Conservation (phyloP, 306 rosid species). For the Notholithocarpus densiflorus region DNA sequence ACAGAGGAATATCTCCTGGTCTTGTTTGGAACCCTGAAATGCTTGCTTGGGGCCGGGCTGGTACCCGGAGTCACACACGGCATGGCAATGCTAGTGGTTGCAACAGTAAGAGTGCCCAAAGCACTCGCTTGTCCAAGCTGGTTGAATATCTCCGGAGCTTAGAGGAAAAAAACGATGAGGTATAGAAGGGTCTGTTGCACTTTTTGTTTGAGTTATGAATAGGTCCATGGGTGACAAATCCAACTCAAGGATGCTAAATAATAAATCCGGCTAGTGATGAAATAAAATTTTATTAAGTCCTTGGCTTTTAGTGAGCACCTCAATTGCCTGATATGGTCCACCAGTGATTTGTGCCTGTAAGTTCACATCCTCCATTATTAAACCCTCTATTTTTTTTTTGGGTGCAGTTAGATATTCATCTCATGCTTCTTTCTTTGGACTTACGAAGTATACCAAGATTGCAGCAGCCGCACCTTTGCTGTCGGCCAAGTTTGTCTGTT, state of each 20-base stretch:
- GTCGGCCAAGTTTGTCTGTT: slow-evolving; percentile 76
- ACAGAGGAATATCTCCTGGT: slow-evolving; percentile 60
- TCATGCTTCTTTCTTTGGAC: slow-evolving; percentile 73
- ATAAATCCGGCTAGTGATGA: not conserved
- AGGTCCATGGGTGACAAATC: slow-evolving; percentile 3
- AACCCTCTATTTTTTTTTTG: slow-evolving; percentile 9
- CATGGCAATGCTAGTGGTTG: slow-evolving; percentile 70
- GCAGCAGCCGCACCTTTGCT: slow-evolving; percentile 78
- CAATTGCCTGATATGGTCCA: not conserved
- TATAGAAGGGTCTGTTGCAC: slow-evolving; percentile 26
- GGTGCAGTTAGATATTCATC: slow-evolving; percentile 75
- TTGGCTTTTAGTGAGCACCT: slow-evolving; percentile 12
- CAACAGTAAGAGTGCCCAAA: slow-evolving; percentile 63
- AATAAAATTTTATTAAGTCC: not conserved
- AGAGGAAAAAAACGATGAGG: slow-evolving; percentile 69
- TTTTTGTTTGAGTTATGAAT: not conserved
- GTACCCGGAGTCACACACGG: slow-evolving; percentile 78
- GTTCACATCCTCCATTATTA: slow-evolving; percentile 16
- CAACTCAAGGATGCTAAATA: slow-evolving; percentile 7
- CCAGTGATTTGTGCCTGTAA: slow-evolving; percentile 8
- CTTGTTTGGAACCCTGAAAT: slow-evolving; percentile 61
- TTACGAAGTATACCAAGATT: slow-evolving; percentile 54
- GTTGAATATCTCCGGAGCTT: slow-evolving; percentile 69
- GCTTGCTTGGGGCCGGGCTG: slow-evolving; percentile 95
- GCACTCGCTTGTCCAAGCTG: slow-evolving; percentile 64